Evolutionary conservation across 2,329 filamentous ascomycete genomes (phyloP).

Genomic region (Eutypa lata): DNA sequence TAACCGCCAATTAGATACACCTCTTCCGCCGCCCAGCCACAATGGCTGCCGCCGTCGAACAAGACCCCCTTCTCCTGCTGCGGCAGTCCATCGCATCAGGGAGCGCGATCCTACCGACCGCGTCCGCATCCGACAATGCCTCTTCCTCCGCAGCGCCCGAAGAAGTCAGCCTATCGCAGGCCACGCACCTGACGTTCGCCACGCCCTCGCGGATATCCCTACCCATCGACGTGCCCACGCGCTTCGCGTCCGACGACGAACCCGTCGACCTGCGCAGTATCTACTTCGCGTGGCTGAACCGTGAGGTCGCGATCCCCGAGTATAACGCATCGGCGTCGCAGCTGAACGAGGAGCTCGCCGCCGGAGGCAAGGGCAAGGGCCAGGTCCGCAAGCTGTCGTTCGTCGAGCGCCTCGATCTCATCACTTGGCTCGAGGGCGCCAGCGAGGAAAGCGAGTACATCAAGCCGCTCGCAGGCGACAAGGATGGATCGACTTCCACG

Average conservation of each 20-base stretch:
- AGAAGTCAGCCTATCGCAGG: conserved; percentile 66
- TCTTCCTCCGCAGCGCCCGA: conserved; percentile 45
- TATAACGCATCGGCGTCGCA: conserved; percentile 83
- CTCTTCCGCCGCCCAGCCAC: conserved; percentile 13
- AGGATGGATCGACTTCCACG: conserved; percentile 44
- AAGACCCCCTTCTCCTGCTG: conserved; percentile 79
- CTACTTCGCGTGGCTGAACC: conserved; percentile 94
- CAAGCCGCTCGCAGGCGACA: conserved; percentile 71
- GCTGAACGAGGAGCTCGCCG: conserved; percentile 74
- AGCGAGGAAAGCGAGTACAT: conserved; percentile 92
- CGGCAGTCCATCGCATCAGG: conserved; percentile 76
- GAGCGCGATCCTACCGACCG: conserved; percentile 69
- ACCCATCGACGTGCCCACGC: conserved; percentile 70
- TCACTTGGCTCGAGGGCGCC: conserved; percentile 89
- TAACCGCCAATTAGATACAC: neutral
- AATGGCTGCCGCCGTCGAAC: conserved; percentile 58
- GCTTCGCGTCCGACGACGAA: conserved; percentile 76
- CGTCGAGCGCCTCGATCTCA: conserved; percentile 85
- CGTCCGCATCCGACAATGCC: conserved; percentile 63
- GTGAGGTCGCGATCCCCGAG: conserved; percentile 83
- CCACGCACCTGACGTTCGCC: conserved; percentile 76
- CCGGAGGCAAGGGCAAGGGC: conserved; percentile 39
- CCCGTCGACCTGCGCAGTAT: conserved; percentile 87
- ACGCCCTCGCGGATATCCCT: conserved; percentile 59
- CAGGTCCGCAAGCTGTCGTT: conserved; percentile 86